Conservation (phyloP, 2,329 filamentous ascomycete genomes). For the Arthrobotrys megalospora region DNA sequence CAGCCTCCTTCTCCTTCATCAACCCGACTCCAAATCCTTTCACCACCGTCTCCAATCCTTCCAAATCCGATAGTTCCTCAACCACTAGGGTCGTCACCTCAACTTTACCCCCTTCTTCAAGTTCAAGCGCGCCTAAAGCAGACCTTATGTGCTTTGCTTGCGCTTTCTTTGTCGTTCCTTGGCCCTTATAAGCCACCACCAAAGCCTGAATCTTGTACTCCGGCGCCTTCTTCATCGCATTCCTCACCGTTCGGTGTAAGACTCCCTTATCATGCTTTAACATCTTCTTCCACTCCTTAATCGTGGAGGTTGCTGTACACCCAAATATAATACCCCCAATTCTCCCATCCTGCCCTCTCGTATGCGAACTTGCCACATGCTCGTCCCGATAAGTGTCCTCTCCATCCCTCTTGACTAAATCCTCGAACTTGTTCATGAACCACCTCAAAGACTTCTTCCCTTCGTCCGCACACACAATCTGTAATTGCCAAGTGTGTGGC, state of each 20-base stretch:
- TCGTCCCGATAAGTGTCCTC: slow-evolving; percentile 49
- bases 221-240: slow-evolving; percentile 45
- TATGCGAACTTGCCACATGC: slow-evolving; percentile 54
- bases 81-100: slow-evolving; percentile 26
- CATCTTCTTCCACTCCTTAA: slow-evolving; percentile 42
- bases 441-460: slow-evolving; percentile 41
- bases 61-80: slow-evolving; percentile 34
- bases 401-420: slow-evolving; percentile 35
- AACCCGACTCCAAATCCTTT: slow-evolving; percentile 43
- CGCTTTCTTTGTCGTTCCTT: slow-evolving; percentile 31
- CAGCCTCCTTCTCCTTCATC: slow-evolving; percentile 12
- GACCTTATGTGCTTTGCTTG: slow-evolving; percentile 37
- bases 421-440: slow-evolving; percentile 58
- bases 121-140: slow-evolving; percentile 26
- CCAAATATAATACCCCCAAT: slow-evolving; percentile 58
- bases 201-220: slow-evolving; percentile 41
- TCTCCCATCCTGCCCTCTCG: slow-evolving; percentile 38
- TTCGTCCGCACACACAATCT: slow-evolving; percentile 55
- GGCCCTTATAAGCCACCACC: slow-evolving; percentile 36
- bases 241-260: slow-evolving; percentile 36
- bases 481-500: slow-evolving; percentile 53
- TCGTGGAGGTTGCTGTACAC: slow-evolving; percentile 37
- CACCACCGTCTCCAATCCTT: slow-evolving; percentile 27
- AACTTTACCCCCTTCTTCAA: slow-evolving; percentile 45
- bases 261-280: slow-evolving; percentile 50